Base-by-base conservation (phyloP, 2,329 filamentous ascomycete species). In the Xenoacremonium recifei region DNA sequence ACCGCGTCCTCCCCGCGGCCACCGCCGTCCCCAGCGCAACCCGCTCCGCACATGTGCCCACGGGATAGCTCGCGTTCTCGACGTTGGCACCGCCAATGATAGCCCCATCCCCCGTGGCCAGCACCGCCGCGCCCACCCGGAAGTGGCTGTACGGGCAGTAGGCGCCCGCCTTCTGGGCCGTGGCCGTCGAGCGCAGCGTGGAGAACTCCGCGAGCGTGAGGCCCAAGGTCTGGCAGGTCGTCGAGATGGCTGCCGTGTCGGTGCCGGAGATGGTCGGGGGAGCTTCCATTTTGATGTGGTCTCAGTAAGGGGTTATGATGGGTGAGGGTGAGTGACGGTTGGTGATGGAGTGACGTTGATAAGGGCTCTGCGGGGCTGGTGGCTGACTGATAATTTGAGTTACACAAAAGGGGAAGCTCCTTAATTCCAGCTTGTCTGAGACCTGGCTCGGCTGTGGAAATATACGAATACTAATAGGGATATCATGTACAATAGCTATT, bases 131-230 rank as follows among this genome's bases (percentile, higher is more conserved):
- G 49, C 93, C 93, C 48, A 99, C 93, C 50, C 84, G 87, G 75
- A 97, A 99, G 46, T 85, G 79, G 57, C 89, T 95, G 75, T 96
- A 96, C 4, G 88, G 90, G 79, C 90, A 95, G 71, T 97, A 96
- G 25, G 92, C 90, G 40, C 73, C 77, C 3, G 73, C 73, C 66
- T 95, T 95, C 45, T 91, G 89, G 5, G 80, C 80, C 39, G 79
- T 72, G 52, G 85, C 83, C 60, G 78, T 73, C 44, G 70, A 65
- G 39, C 76, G 77, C 35, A 96, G 78, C 31, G 73, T 70, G 45
- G 72, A 63, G 61, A 95, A 79, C 63, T 95, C 85, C 36, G 70
- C 62, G 13, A 67, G 61, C 9, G 79, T 81, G 32, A 95, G 71
- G 60, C 61, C 62, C 61, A 76, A 50, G 4, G 48, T 40, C 19